These are phyloP conservation scores for Vitis labrusca DNA, from an alignment of 164 flowering plant species.

Conservation along the genomic window DNA sequence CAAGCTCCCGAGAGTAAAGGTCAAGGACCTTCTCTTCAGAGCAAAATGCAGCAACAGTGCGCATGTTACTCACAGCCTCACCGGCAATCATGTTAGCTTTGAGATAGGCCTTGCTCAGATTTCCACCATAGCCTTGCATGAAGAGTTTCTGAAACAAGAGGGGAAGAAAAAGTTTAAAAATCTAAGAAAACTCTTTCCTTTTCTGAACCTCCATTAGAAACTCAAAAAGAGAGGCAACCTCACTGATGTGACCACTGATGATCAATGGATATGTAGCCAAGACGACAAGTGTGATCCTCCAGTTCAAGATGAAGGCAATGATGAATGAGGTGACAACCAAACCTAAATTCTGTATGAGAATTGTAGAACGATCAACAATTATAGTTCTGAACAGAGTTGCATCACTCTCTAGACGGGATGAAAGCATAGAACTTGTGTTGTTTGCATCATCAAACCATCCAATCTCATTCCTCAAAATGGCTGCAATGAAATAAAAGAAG, in stretches of 20 bases:
- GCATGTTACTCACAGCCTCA: slow-evolving; percentile 93
- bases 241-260: slow-evolving; percentile 86
- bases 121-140: slow-evolving; percentile 95
- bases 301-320: slow-evolving; percentile 86
- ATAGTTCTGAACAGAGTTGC: slow-evolving; percentile 73
- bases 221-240: slow-evolving; percentile 41
- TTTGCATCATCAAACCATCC: slow-evolving; percentile 82
- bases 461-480: slow-evolving; percentile 87
- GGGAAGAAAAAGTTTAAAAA: not conserved
- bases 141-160: slow-evolving; percentile 68
- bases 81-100: slow-evolving; percentile 97
- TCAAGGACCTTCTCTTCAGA: slow-evolving; percentile 81
- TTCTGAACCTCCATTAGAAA: not conserved
- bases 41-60: slow-evolving; percentile 94
- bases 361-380: slow-evolving; percentile 83
- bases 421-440: slow-evolving; percentile 75
- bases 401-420: slow-evolving; percentile 85
- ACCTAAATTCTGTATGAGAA: slow-evolving; percentile 74
- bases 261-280: slow-evolving; percentile 80
- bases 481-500: slow-evolving; percentile 39
- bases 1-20: slow-evolving; percentile 70
- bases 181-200: too few relatives aligned
- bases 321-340: slow-evolving; percentile 63
- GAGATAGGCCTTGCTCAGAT: slow-evolving; percentile 90
- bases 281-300: slow-evolving; percentile 87